Percentiles rank a stretch among this genome's conserved stretches.
Evolutionary conservation across 2,329 filamentous ascomycete species (phyloP).

Genomic region (Xylariaceae sp.): DNA sequence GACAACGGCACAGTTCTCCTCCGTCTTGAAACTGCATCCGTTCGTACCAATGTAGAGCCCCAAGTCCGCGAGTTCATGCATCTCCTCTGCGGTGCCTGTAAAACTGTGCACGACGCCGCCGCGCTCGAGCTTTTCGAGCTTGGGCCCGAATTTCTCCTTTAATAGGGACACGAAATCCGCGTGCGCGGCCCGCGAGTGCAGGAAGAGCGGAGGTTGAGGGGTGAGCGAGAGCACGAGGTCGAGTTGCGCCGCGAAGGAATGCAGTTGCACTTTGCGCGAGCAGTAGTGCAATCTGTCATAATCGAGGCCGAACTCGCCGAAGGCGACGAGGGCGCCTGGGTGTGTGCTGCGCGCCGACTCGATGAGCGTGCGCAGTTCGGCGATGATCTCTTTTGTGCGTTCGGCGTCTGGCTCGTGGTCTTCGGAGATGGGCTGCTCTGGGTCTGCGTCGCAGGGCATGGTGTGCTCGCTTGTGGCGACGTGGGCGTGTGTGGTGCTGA

Average conservation of each 20-base stretch:
- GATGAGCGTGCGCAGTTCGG: conserved; percentile 60
- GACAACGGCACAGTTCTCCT: conserved; percentile 83
- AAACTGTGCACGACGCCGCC: conserved; percentile 91
- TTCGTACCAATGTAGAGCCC: conserved; percentile 93
- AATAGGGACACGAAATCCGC: conserved; percentile 75
- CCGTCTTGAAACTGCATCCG: conserved; percentile 92
- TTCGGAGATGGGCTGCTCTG: conserved; percentile 43
- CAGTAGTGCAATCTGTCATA: conserved; percentile 88
- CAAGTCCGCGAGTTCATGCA: conserved; percentile 70
- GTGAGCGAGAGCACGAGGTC: conserved; percentile 63
- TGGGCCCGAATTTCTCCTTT: conserved; percentile 49
- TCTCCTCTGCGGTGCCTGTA: conserved; percentile 80
- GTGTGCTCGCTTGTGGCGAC: conserved; percentile 43
- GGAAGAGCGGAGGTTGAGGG: conserved; percentile 78
- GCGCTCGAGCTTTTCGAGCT: conserved; percentile 61
- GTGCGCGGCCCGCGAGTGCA: conserved; percentile 86
- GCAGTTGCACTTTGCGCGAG: conserved; percentile 70
- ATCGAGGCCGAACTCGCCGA: conserved; percentile 94
- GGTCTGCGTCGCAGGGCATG: conserved; percentile 50
- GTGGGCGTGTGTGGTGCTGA: conserved; percentile 51
- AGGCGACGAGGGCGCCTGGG: conserved; percentile 59
- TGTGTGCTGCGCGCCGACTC: conserved; percentile 44
- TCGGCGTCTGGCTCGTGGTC: conserved; percentile 42
- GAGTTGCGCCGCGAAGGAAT: conserved; percentile 80
- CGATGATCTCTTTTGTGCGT: conserved; percentile 47